Conservation (phyloP, 306 rosid species). For the Oxytropis ochrocephala region DNA sequence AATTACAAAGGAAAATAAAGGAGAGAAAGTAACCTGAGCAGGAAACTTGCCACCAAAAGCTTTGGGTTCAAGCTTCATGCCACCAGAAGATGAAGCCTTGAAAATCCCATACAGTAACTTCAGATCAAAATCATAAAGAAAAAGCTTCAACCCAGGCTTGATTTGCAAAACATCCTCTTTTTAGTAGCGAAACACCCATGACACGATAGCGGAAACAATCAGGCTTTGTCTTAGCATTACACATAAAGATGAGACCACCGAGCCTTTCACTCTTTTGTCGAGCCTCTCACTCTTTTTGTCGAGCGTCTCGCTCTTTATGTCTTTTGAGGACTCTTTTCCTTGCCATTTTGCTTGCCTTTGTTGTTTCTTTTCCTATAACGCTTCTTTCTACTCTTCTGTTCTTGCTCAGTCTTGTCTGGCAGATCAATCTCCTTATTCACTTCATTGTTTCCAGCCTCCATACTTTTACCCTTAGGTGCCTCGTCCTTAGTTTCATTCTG, state of each 20-base stretch:
- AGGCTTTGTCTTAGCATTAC: conserved; percentile 82
- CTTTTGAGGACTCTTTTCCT: conserved; percentile 26
- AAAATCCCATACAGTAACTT: conserved; percentile 76
- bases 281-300: conserved; percentile 42
- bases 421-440: conserved; percentile 13
- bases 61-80: conserved; percentile 70
- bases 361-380: conserved; percentile 21
- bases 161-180: conserved; percentile 49
- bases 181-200: conserved; percentile 71
- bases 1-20: background rate
- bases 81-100: conserved; percentile 77
- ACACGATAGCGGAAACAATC: conserved; percentile 68
- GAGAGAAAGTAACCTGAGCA: conserved; percentile 54
- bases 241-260: conserved; percentile 87
- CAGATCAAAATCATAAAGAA: conserved; percentile 83
- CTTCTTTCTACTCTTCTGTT: conserved; percentile 23
- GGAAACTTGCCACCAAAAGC: conserved; percentile 87
- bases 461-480: conserved; percentile 27
- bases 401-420: conserved; percentile 22
- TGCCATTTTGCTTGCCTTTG: conserved; percentile 19
- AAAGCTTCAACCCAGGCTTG: conserved; percentile 69
- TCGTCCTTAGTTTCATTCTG: conserved; percentile 7
- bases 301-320: conserved; percentile 39
- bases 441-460: conserved; percentile 17
- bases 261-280: conserved; percentile 42